Percentiles rank a stretch among this genome's conserved stretches.
These are phyloP conservation scores for Claviceps paspali DNA, from an alignment of 2,329 filamentous ascomycete genomes.

Conservation along the genomic window DNA sequence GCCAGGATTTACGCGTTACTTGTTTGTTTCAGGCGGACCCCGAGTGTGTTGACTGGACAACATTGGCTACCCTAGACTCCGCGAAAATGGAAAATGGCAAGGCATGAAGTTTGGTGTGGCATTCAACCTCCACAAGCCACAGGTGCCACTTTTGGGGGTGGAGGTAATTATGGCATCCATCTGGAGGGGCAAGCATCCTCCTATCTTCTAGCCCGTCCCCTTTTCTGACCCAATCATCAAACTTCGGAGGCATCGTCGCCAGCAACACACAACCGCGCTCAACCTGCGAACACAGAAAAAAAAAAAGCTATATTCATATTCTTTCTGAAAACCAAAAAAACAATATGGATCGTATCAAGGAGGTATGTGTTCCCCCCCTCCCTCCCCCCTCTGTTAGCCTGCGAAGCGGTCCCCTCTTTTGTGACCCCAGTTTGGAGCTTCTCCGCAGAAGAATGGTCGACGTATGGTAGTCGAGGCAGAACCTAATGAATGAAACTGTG, in stretches of 20 bases:
- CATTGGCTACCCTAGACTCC: constrained; percentile 7
- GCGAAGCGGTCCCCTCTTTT: constrained; percentile 13
- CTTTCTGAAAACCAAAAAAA: constrained; percentile 9
- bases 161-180: constrained; percentile 8
- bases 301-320: background rate
- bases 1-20: background rate
- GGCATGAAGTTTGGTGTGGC: constrained; percentile 1
- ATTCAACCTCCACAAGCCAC: constrained; percentile 14
- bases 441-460: constrained; percentile 10
- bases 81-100: background rate
- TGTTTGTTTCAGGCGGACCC: constrained; percentile 1
- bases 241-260: constrained; percentile 17
- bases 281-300: constrained; percentile 7
- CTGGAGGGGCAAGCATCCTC: constrained; percentile 22
- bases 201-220: constrained; percentile 15
- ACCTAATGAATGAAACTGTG: constrained; percentile 5
- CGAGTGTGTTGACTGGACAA: constrained; percentile 15
- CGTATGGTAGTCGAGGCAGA: background rate
- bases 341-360: constrained; percentile 79
- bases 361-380: constrained; percentile 50
- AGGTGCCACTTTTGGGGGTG: constrained; percentile 7
- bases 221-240: constrained; percentile 16
- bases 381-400: background rate
- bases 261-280: constrained; percentile 15
- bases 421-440: constrained; percentile 11